phyloP scores from a whole-genome alignment of 225 moss, liverwort and hornwort species.

The Physcomitrellopsis africana region DNA sequence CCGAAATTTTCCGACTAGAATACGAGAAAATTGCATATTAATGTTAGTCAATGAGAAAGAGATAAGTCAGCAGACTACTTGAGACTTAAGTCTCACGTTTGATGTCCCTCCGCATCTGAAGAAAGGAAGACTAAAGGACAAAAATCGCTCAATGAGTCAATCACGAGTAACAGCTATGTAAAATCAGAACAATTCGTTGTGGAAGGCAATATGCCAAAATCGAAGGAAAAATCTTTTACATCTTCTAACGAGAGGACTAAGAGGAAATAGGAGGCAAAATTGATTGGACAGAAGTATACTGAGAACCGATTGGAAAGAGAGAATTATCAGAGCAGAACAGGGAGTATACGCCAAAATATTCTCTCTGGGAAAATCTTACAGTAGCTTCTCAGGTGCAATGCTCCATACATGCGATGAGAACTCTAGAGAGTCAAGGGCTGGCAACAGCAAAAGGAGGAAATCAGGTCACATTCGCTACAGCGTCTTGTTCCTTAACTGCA shows the following conservation, averaged over 20 bases:
- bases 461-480: constrained; percentile 14
- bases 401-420: not conserved
- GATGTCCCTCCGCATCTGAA: too few relatives aligned
- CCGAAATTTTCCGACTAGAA: not conserved
- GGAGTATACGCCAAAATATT: not conserved
- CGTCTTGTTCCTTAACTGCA: not conserved
- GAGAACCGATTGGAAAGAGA: not conserved
- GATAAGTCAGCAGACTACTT: too few relatives aligned
- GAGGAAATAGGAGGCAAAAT: too few relatives aligned
- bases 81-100: too few relatives aligned
- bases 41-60: not conserved
- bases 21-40: not conserved
- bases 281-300: too few relatives aligned
- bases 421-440: not conserved
- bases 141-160: too few relatives aligned
- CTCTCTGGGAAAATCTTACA: not conserved
- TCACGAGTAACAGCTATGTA: not conserved
- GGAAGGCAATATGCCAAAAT: too few relatives aligned
- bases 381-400: not conserved
- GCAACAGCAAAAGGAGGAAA: not conserved
- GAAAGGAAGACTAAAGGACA: too few relatives aligned
- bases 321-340: not conserved
- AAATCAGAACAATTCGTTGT: not conserved
- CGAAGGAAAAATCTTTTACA: too few relatives aligned
- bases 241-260: too few relatives aligned